These are phyloP conservation scores for Wakefieldia striispora DNA, from an alignment of 768 basidiomycete species.

Conservation along the genomic window DNA sequence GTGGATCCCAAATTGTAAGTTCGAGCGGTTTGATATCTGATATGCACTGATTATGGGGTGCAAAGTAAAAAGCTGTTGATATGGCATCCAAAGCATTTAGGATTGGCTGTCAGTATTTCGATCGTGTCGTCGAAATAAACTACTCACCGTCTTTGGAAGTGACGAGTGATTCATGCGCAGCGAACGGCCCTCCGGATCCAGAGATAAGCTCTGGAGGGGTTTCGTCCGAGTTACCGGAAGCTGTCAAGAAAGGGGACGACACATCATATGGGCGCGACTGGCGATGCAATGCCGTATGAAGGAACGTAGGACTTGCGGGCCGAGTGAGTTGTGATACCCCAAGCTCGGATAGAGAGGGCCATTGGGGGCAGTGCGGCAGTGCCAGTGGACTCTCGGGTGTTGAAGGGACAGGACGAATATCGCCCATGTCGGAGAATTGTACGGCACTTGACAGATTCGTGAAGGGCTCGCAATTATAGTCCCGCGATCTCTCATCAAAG, in stretches of 20 bases:
- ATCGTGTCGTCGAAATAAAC: conserved; percentile 1
- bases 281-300: conserved; percentile 9
- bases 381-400: conserved; percentile 32
- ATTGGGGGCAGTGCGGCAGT: neutral
- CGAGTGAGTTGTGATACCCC: neutral
- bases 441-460: conserved; percentile 7
- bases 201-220: conserved; percentile 25
- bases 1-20: conserved; percentile 54
- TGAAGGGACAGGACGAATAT: conserved; percentile 22
- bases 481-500: neutral
- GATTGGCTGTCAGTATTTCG: neutral
- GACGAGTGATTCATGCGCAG: conserved; percentile 1
- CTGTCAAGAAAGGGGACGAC: conserved; percentile 33
- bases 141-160: neutral
- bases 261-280: conserved; percentile 40
- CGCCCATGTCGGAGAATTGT: conserved; percentile 1
- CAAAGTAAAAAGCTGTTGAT: conserved; percentile 23
- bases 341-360: neutral
- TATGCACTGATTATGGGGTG: neutral
- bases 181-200: conserved; percentile 26
- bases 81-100: neutral
- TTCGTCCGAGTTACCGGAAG: conserved; percentile 34
- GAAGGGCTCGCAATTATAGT: conserved; percentile 6
- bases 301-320: neutral
- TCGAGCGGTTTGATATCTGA: neutral